phyloP scores from a whole-genome alignment of 176 grass and related monocot genomes.

The Hsuehochloa calcarea region DNA sequence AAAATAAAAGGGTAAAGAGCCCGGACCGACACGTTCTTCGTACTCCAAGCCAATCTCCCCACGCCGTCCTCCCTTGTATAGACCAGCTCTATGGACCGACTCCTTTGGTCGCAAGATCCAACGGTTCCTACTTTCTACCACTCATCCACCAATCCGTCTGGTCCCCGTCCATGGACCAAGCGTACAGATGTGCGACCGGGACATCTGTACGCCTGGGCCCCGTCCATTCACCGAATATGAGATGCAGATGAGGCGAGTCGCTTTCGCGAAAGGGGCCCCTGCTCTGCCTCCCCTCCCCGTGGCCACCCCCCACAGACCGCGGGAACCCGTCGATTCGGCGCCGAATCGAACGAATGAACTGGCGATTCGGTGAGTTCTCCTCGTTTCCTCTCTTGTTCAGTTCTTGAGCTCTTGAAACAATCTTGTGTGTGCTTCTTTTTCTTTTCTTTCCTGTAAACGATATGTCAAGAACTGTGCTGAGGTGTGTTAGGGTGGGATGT shows the following conservation, averaged over 20 bases:
- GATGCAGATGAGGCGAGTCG: constrained; percentile 11
- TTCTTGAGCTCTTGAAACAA: not conserved
- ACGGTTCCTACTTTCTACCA: not conserved
- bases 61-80: not conserved
- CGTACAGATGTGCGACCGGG: not conserved
- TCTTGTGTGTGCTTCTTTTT: not conserved
- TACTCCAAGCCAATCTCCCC: not conserved
- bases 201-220: not conserved
- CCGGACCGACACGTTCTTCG: constrained; percentile 32
- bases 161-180: constrained; percentile 7
- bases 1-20: not conserved
- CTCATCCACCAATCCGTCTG: not conserved
- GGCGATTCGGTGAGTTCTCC: not conserved
- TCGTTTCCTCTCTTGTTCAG: not conserved
- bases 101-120: not conserved
- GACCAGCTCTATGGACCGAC: not conserved
- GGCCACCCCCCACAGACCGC: constrained; percentile 15
- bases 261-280: constrained; percentile 33
- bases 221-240: constrained; percentile 15
- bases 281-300: constrained; percentile 28
- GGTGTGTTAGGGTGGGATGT: not conserved
- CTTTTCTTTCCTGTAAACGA: not conserved
- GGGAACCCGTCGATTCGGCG: not conserved
- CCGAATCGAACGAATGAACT: not conserved
- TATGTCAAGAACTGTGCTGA: not conserved